Evolutionary conservation across 345 rosid genomes (phyloP).

Genomic region (Anacardium occidentale): DNA sequence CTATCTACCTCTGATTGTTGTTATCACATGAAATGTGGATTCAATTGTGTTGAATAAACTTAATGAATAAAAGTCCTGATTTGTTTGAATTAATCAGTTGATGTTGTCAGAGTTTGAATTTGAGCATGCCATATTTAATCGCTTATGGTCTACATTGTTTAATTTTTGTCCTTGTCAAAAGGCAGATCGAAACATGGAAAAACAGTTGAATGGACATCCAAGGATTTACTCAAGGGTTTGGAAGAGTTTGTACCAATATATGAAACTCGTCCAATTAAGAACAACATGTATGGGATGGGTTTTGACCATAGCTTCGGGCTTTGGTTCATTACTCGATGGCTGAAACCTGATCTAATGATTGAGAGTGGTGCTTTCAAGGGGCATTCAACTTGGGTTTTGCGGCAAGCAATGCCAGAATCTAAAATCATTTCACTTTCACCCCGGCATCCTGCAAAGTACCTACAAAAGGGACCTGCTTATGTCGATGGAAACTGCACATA

Average conservation of each 20-base stretch:
- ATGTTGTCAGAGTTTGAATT: background rate
- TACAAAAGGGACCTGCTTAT: constrained; percentile 91
- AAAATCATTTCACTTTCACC: constrained; percentile 83
- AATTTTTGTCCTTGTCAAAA: constrained; percentile 73
- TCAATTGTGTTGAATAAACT: background rate
- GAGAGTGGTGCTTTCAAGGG: constrained; percentile 99
- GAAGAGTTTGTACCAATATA: constrained; percentile 94
- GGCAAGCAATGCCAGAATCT: constrained; percentile 95
- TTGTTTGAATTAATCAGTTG: background rate
- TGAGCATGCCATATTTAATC: background rate
- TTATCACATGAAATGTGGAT: background rate
- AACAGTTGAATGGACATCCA: constrained; percentile 90
- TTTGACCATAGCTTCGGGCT: constrained; percentile 99
- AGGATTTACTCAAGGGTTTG: constrained; percentile 82
- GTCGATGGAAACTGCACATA: constrained; percentile 96
- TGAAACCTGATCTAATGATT: constrained; percentile 89
- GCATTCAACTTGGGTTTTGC: constrained; percentile 97
- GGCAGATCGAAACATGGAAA: constrained; percentile 99
- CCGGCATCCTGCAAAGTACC: constrained; percentile 89
- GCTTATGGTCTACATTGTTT: constrained; percentile 39
- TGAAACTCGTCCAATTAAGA: constrained; percentile 90
- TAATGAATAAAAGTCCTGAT: background rate
- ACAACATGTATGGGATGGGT: constrained; percentile 97
- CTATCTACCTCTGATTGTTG: background rate
- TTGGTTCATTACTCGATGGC: constrained; percentile 89